Conservation (phyloP, 345 rosid genomes). For the Eucalyptus regnans region DNA sequence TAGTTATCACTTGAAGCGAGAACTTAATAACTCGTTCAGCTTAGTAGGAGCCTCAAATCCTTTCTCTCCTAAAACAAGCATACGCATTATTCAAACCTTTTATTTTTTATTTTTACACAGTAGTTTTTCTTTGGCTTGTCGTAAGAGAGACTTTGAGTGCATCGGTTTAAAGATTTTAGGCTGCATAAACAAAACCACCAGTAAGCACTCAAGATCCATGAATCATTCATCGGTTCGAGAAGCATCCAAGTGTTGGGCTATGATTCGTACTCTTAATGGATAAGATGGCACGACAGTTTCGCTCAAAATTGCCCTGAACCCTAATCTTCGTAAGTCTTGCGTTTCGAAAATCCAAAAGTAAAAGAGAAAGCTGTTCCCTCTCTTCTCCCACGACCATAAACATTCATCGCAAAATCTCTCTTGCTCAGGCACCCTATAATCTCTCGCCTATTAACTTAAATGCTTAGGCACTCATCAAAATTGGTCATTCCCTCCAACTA, state of each 20-base stretch:
- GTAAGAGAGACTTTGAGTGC: not conserved
- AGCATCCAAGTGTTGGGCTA: too few species aligned
- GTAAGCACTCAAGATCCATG: not conserved
- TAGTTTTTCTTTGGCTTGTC: not conserved
- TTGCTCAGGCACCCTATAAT: not conserved
- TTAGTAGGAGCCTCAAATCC: slow-evolving; percentile 63
- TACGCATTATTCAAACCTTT: too few species aligned
- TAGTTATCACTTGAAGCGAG: slow-evolving; percentile 59
- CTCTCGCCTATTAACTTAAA: not conserved
- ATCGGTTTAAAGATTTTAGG: not conserved
- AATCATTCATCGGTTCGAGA: not conserved
- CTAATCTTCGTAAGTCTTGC: too few species aligned
- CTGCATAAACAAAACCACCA: not conserved
- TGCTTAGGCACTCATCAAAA: slow-evolving; percentile 18
- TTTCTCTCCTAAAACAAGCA: slow-evolving; percentile 51
- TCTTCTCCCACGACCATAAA: too few species aligned
- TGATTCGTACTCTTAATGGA: too few species aligned
- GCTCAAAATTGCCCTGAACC: too few species aligned
- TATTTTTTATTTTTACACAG: not conserved
- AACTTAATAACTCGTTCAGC: slow-evolving; percentile 40
- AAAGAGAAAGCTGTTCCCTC: too few species aligned
- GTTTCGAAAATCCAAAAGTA: too few species aligned
- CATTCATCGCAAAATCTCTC: too few species aligned
- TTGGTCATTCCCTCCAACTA: not conserved
- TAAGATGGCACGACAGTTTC: too few species aligned